Evolutionary conservation across 2,329 filamentous ascomycete genomes (phyloP).

Genomic region (Trichoderma koningii): DNA sequence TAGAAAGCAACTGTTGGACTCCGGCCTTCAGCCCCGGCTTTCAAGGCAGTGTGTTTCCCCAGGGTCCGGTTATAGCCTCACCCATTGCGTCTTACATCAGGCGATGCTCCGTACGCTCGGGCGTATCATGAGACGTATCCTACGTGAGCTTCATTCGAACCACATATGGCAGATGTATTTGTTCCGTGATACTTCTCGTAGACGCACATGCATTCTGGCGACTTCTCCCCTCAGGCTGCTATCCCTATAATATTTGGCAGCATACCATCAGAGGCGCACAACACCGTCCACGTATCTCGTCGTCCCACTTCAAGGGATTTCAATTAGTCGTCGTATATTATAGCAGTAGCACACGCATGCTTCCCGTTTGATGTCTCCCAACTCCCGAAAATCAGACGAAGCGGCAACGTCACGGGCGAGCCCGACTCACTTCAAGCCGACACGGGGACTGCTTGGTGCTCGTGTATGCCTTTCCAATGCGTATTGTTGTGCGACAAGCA

Average conservation of each 20-base stretch:
- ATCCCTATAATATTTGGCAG: background rate
- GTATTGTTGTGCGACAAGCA: constrained; percentile 15
- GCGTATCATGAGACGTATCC: no score
- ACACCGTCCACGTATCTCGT: background rate
- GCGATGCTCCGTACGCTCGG: no score
- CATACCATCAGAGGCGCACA: background rate
- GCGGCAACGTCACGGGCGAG: constrained; percentile 16
- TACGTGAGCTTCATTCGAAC: no score
- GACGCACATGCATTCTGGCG: background rate
- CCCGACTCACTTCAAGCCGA: constrained; percentile 24
- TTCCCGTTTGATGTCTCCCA: constrained; percentile 7
- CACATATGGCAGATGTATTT: background rate
- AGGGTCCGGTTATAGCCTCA: background rate
- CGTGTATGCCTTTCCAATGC: background rate
- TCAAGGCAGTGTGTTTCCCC: background rate
- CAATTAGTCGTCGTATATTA: no score
- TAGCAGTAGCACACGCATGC: constrained; percentile 2
- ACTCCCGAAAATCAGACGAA: constrained; percentile 20
- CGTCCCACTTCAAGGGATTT: background rate
- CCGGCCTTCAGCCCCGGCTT: background rate
- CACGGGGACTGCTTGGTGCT: constrained; percentile 21
- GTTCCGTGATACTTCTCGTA: background rate
- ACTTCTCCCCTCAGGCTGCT: background rate
- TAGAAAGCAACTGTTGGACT: background rate
- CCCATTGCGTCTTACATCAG: background rate